Conservation (phyloP, 2,329 filamentous ascomycete species). For the Apiospora sp. region DNA sequence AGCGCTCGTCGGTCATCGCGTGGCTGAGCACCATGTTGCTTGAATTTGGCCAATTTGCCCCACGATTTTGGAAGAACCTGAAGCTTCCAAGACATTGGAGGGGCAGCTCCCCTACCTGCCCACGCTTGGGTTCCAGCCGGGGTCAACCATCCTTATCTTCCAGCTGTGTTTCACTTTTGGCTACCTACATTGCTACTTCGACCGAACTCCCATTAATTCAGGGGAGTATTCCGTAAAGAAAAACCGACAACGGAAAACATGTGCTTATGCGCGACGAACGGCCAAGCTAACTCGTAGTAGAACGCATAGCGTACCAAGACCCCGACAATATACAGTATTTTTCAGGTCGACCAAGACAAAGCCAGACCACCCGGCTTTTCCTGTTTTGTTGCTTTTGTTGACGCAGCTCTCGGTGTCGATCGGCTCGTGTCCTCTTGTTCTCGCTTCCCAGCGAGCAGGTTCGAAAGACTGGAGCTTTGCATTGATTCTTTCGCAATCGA, state of each 20-base stretch:
- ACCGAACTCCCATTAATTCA: constrained; percentile 2
- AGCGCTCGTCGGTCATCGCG: not conserved
- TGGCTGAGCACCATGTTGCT: constrained; percentile 13
- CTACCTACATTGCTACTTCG: not conserved
- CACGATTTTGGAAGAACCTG: constrained; percentile 20
- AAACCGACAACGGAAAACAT: not conserved
- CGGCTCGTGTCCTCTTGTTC: not conserved
- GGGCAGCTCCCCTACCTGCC: not conserved
- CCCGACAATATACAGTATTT: not conserved
- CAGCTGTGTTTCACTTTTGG: constrained; percentile 11
- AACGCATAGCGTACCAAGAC: constrained; percentile 1
- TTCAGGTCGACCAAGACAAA: not conserved
- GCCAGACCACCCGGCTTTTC: not conserved
- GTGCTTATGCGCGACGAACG: not conserved
- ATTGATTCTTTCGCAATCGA: constrained; percentile 10
- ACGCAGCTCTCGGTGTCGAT: not conserved
- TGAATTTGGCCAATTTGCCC: constrained; percentile 19
- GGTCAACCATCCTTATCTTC: constrained; percentile 2
- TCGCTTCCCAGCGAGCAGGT: not conserved
- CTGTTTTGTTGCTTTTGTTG: not conserved
- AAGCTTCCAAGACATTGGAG: constrained; percentile 20
- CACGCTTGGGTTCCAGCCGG: not conserved
- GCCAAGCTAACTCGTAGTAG: not conserved
- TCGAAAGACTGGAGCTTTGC: not conserved
- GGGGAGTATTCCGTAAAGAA: not conserved